These are phyloP conservation scores for Daedaleopsis sinensis DNA, from an alignment of 768 basidiomycete species.

Conservation along the genomic window DNA sequence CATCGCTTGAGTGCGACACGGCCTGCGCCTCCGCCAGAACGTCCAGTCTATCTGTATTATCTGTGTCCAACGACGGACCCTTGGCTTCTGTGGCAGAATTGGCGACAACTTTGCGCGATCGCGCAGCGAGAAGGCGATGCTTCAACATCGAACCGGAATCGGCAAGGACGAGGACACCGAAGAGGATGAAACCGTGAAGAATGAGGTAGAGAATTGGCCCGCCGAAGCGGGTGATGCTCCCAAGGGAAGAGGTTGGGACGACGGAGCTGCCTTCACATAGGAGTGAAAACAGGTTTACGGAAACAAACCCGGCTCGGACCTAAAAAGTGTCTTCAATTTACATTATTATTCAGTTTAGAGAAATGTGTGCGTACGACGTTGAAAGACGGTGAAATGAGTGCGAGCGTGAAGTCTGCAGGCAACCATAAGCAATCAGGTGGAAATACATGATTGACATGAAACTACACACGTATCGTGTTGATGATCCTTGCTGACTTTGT, in stretches of 20 bases:
- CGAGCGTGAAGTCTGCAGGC: constrained; percentile 62
- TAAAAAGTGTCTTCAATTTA: constrained; percentile 23
- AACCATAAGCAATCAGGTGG: neutral
- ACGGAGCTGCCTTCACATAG: constrained; percentile 60
- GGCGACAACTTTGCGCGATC: too few relatives aligned
- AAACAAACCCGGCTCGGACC: constrained; percentile 70
- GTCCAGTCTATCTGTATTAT: constrained; percentile 38
- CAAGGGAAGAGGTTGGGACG: constrained; percentile 50
- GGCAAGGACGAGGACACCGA: constrained; percentile 67
- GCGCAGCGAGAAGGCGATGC: constrained; percentile 26
- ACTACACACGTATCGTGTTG: constrained; percentile 55
- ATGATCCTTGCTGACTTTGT: constrained; percentile 55
- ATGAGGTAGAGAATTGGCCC: constrained; percentile 79
- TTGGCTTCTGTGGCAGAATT: constrained; percentile 9
- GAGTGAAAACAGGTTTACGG: constrained; percentile 75
- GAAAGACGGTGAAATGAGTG: constrained; percentile 67
- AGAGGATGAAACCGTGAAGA: constrained; percentile 56
- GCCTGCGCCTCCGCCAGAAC: constrained; percentile 55
- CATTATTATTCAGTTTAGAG: neutral
- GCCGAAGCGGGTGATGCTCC: constrained; percentile 62
- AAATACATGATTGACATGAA: neutral
- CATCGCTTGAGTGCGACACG: constrained; percentile 51
- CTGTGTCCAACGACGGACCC: neutral
- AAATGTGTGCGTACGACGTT: constrained; percentile 55
- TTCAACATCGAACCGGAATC: constrained; percentile 67